Percentiles rank a stretch among this genome's conserved stretches.
These are phyloP conservation scores for Trichophaea hybrida DNA, from an alignment of 2,329 filamentous ascomycete species.

Conservation along the genomic window DNA sequence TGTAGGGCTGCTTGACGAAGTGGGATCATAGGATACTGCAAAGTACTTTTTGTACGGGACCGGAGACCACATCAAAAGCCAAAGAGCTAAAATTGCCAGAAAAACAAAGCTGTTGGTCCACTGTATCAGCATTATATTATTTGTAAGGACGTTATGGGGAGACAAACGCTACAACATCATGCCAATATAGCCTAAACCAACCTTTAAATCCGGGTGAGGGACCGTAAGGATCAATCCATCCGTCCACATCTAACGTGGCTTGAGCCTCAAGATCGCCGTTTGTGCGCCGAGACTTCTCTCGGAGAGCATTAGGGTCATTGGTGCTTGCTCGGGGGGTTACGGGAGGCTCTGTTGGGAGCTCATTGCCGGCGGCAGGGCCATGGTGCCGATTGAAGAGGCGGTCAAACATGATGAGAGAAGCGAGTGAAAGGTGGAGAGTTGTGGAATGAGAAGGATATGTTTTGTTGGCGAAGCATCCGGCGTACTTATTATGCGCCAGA, in stretches of 20 bases:
- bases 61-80: slow-evolving; percentile 22
- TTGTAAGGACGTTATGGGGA: neutral
- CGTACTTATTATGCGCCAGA: neutral
- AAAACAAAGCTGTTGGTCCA: slow-evolving; percentile 15
- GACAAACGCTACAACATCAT: slow-evolving; percentile 20
- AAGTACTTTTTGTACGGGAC: slow-evolving; percentile 23
- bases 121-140: neutral
- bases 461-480: neutral
- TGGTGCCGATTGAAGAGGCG: neutral
- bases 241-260: slow-evolving; percentile 6
- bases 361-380: neutral
- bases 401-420: neutral
- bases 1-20: slow-evolving; percentile 8
- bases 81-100: slow-evolving; percentile 16
- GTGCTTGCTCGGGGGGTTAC: neutral
- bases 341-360: neutral
- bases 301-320: neutral
- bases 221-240: slow-evolving; percentile 22
- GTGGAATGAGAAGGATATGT: neutral
- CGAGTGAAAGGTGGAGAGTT: neutral
- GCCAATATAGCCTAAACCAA: slow-evolving; percentile 23
- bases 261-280: neutral
- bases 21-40: slow-evolving; percentile 13
- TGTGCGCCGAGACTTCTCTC: neutral
- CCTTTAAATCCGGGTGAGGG: slow-evolving; percentile 17